Percentiles rank a stretch among this genome's conserved stretches.
These are phyloP conservation scores for Periconia digitata DNA, from an alignment of 2,329 filamentous ascomycete genomes.

Conservation along the genomic window DNA sequence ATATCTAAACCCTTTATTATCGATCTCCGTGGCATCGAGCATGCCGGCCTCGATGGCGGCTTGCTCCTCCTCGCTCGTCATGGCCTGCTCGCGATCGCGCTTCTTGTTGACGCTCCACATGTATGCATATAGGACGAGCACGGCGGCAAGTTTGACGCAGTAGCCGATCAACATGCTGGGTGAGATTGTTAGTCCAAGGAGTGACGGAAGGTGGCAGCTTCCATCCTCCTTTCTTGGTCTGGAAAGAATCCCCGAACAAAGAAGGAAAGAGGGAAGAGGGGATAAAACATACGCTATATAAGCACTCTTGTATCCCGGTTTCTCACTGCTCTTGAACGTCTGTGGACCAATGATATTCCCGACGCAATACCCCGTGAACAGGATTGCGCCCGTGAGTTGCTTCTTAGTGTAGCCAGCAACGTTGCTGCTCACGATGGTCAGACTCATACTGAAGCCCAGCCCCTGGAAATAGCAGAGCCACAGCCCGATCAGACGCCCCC, in stretches of 20 bases:
- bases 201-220: too few relatives aligned
- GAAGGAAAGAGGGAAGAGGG: neutral
- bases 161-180: constrained; percentile 60
- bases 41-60: constrained; percentile 58
- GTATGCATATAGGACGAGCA: constrained; percentile 56
- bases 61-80: constrained; percentile 48
- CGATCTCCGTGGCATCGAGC: constrained; percentile 58
- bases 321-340: constrained; percentile 55
- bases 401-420: constrained; percentile 60
- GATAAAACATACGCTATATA: constrained; percentile 46
- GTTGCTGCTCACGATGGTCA: constrained; percentile 58
- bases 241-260: neutral
- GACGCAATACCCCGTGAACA: constrained; percentile 58
- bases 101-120: constrained; percentile 59
- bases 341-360: constrained; percentile 59
- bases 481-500: constrained; percentile 58
- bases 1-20: constrained; percentile 59
- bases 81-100: constrained; percentile 51
- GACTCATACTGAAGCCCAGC: constrained; percentile 55
- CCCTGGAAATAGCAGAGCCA: constrained; percentile 61
- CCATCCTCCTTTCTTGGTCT: too few relatives aligned
- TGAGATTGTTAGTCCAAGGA: too few relatives aligned
- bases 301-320: constrained; percentile 53
- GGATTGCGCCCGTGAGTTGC: constrained; percentile 52
- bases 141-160: constrained; percentile 53